A percentile compares a stretch with the other conserved stretches of the same genome.
phyloP scores from a whole-genome alignment of 768 basidiomycete genomes.

The Strobilomyces echinocephalus region DNA sequence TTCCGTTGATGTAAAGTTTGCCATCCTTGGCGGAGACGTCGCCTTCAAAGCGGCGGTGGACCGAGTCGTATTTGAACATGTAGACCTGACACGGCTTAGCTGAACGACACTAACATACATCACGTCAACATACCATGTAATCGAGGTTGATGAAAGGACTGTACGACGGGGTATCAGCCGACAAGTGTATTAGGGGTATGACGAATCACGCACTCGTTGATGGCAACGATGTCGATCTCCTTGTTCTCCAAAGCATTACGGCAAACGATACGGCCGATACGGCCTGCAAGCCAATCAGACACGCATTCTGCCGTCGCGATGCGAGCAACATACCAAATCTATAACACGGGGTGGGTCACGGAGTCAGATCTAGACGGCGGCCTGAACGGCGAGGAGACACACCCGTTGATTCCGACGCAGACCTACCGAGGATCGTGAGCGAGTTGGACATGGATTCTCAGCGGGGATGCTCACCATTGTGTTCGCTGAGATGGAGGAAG shows the following conservation, averaged over 20 bases:
- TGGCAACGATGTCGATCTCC: slow-evolving; percentile 81
- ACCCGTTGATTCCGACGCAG: slow-evolving; percentile 98
- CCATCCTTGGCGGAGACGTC: slow-evolving; percentile 76
- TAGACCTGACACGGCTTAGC: slow-evolving; percentile 57
- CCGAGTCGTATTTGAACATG: slow-evolving; percentile 98
- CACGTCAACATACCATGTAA: slow-evolving; percentile 72
- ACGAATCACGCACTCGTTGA: slow-evolving; percentile 76
- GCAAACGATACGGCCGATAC: slow-evolving; percentile 98
- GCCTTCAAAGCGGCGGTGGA: slow-evolving; percentile 91
- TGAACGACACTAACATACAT: neutral
- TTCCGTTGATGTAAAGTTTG: slow-evolving; percentile 83
- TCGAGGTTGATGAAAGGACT: slow-evolving; percentile 96
- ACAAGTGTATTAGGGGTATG: neutral
- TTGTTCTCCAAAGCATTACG: slow-evolving; percentile 82
- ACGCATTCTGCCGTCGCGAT: neutral
- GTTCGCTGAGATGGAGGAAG: slow-evolving; percentile 5
- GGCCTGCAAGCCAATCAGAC: slow-evolving; percentile 49
- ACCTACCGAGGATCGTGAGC: slow-evolving; percentile 35
- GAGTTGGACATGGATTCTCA: neutral
- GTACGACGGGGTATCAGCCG: slow-evolving; percentile 3
- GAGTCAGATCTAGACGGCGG: slow-evolving; percentile 13
- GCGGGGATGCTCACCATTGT: slow-evolving; percentile 23
- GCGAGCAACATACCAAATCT: slow-evolving; percentile 62
- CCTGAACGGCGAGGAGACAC: slow-evolving; percentile 25
- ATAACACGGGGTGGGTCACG: slow-evolving; percentile 8